Evolutionary conservation across 345 rosid genomes (phyloP).

Genomic region (Hevea brasiliensis): DNA sequence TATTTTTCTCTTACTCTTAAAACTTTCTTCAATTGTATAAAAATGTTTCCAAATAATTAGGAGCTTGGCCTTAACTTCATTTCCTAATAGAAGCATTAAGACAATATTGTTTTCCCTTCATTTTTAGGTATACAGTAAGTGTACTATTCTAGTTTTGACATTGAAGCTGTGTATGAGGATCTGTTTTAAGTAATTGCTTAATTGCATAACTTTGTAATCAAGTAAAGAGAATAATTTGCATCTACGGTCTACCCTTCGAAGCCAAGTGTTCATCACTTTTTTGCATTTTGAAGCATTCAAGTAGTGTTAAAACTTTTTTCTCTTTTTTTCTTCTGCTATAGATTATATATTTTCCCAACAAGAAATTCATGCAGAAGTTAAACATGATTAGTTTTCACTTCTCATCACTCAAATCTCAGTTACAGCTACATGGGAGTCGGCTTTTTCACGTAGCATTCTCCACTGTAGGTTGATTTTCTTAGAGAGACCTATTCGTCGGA

Average conservation of each 20-base stretch:
- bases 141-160: background rate
- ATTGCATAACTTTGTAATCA: background rate
- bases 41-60: background rate
- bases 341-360: background rate
- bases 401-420: too few species aligned
- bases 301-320: background rate
- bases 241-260: slow-evolving; percentile 6
- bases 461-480: too few species aligned
- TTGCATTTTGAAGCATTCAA: slow-evolving; percentile 4
- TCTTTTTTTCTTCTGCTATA: background rate
- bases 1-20: background rate
- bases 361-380: background rate
- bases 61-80: background rate
- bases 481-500: too few species aligned
- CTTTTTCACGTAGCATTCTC: too few species aligned
- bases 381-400: too few species aligned
- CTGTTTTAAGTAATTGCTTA: background rate
- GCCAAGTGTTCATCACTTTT: slow-evolving; percentile 6
- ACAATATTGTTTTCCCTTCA: background rate
- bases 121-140: background rate
- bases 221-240: background rate
- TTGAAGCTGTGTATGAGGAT: background rate
- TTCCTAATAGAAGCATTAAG: background rate
- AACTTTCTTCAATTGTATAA: background rate
- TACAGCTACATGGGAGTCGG: too few species aligned